Base-by-base conservation (phyloP, 176 grass and related monocot species). In the Avena sativa region DNA sequence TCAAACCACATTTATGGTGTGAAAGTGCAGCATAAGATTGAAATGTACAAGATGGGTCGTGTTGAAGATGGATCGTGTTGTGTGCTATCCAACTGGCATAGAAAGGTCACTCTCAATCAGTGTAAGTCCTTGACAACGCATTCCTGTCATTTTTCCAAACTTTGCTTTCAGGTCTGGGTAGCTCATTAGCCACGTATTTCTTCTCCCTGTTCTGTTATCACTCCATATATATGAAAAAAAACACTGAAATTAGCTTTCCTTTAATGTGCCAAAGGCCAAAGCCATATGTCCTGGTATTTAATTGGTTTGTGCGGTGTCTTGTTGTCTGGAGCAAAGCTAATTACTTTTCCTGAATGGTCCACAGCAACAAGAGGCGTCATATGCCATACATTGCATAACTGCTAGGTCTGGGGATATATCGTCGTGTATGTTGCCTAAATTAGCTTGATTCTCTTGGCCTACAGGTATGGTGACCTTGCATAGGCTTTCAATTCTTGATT, bases 101-200 rank as follows among this genome's bases (percentile, higher is more conserved):
- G 34, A 26, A 79, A 79, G 53, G 84, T 74, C 65, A 78, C 9
- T 74, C 47, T 66, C 65, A 4, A 1, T 25, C 64, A 19, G 43
- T 82, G 52, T 71, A 86, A 69, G 14, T 78, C 63, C 16, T 70
- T 78, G 40, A 82, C 36, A 86, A 16, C 77, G 61, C 49, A 43
- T 77, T 61, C 15, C 9, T 86, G n/a, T 28, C 71, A 15, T 21
- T 21, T 21, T 76, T 44, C 51, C 11, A 9, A 67, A 59, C 79
- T 78, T 76, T 38, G 79, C 55, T 77, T 57, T 78, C 79, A 70
- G 72, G 44, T 90, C 68, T 43, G 28, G 62, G 43, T 79, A 50
- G 72, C 25, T 68, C 21, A 57, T 69, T 28, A 77, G 83, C 20
- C 20, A 20, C 26, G n/a, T 82, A 60, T 38, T 67, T 77, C 4